Conservation (phyloP, 129 eudicot genomes). For the Flaveria trinervia region DNA sequence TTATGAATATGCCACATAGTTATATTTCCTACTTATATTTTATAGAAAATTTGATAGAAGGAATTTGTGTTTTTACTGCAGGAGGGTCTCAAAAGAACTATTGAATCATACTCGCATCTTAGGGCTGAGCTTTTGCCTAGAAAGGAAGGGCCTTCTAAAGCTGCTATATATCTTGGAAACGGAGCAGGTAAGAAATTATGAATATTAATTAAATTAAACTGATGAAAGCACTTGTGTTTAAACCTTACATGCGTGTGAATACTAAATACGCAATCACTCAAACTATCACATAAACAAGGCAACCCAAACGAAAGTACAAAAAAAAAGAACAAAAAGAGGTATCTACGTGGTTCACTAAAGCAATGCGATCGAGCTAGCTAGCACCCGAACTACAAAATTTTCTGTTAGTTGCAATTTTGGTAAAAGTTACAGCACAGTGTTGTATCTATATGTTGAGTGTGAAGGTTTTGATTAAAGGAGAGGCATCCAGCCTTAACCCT, state of each 20-base stretch:
- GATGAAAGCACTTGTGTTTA: background rate
- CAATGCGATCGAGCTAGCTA: background rate
- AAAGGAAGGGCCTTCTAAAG: slow-evolving; percentile 87
- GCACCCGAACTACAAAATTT: no score
- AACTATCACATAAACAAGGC: background rate
- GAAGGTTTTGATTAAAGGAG: no score
- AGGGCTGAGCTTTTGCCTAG: slow-evolving; percentile 69
- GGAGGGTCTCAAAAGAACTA: slow-evolving; percentile 94
- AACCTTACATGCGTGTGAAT: background rate
- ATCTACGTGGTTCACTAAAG: background rate
- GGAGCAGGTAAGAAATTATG: slow-evolving; percentile 55
- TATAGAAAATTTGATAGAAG: slow-evolving; percentile 16
- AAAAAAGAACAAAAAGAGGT: background rate
- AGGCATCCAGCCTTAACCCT: no score
- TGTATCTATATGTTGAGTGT: no score
- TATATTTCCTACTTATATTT: background rate
- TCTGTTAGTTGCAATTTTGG: no score
- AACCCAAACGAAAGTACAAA: background rate
- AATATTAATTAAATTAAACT: background rate
- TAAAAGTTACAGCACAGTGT: background rate
- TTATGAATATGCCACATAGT: slow-evolving; percentile 1
- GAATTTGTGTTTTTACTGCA: slow-evolving; percentile 37
- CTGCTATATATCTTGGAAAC: slow-evolving; percentile 65
- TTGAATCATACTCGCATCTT: slow-evolving; percentile 82
- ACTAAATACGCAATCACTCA: background rate